These are phyloP conservation scores for Dipteronia dyeriana DNA, from an alignment of 345 rosid genomes.

Conservation along the genomic window DNA sequence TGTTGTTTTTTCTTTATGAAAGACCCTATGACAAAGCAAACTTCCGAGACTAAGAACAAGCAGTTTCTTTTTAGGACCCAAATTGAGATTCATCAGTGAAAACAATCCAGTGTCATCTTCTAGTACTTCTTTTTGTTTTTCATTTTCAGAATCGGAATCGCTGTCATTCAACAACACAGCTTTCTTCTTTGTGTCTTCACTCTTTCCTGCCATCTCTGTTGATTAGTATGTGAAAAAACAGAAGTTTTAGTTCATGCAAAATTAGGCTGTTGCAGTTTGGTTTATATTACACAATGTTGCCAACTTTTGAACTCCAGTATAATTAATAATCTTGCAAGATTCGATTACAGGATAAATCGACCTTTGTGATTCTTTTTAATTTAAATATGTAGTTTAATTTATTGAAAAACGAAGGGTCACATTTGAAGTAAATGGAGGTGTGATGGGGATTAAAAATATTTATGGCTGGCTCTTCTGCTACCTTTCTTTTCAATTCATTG, in stretches of 20 bases:
- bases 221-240: too few relatives aligned
- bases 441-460: too few relatives aligned
- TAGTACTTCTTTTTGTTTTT: not conserved
- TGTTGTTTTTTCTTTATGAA: constrained; percentile 16
- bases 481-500: too few relatives aligned
- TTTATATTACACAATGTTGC: not conserved
- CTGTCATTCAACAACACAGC: not conserved
- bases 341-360: too few relatives aligned
- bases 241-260: not conserved
- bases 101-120: not conserved
- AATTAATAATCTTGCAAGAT: too few relatives aligned
- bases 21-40: constrained; percentile 17
- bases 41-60: constrained; percentile 32
- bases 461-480: too few relatives aligned
- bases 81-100: constrained; percentile 17
- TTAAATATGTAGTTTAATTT: too few relatives aligned
- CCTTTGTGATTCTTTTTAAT: too few relatives aligned
- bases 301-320: not conserved
- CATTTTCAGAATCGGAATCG: not conserved
- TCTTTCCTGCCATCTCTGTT: not conserved
- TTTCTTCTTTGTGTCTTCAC: too few relatives aligned
- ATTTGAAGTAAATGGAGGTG: too few relatives aligned
- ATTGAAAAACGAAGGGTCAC: too few relatives aligned
- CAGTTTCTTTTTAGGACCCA: constrained; percentile 35
- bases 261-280: not conserved